A percentile compares a stretch with the other conserved stretches of the same genome.
These are phyloP conservation scores for Zanthoxylum bungeanum DNA, from an alignment of 345 rosid species.

Conservation along the genomic window DNA sequence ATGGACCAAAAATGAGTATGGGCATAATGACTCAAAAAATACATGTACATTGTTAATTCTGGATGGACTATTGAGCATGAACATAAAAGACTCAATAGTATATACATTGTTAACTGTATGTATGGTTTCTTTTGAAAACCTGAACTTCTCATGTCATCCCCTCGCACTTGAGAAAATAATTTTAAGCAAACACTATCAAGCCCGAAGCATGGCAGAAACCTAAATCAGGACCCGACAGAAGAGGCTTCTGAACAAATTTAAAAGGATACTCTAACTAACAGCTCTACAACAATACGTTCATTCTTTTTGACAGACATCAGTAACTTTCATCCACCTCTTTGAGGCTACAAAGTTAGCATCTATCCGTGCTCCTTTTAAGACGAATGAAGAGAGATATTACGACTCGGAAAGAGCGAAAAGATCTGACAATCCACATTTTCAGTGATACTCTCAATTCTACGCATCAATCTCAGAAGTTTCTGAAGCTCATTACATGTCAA, in stretches of 20 bases:
- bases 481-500: neutral
- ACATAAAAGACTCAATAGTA: neutral
- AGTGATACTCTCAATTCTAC: neutral
- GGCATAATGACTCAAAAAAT: neutral
- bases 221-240: neutral
- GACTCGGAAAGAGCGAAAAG: no score
- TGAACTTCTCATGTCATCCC: neutral
- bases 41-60: neutral
- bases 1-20: neutral
- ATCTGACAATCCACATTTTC: neutral
- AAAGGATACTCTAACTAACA: neutral
- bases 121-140: neutral
- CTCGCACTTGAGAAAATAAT: neutral
- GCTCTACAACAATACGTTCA: neutral
- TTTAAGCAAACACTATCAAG: neutral
- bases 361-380: no score
- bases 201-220: neutral
- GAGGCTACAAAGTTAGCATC: neutral
- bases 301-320: neutral
- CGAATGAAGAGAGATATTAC: no score
- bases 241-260: neutral
- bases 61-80: neutral
- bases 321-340: neutral
- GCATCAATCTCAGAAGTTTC: neutral
- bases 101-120: neutral